phyloP scores from a whole-genome alignment of 2,329 filamentous ascomycete species.

The Ciborinia camelliae region DNA sequence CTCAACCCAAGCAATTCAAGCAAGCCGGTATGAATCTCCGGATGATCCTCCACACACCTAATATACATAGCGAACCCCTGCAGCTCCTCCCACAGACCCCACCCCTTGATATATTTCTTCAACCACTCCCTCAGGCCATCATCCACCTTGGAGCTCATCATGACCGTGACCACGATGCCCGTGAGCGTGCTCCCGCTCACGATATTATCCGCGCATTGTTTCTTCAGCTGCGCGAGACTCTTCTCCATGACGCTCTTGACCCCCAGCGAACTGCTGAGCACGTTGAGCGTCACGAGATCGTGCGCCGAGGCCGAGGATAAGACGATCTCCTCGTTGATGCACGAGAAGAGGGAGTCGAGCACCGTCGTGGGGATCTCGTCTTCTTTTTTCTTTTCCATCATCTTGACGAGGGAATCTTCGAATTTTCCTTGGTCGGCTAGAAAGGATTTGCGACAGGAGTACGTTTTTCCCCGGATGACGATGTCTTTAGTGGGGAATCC shows the following conservation, averaged over 20 bases:
- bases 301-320: conserved; percentile 22
- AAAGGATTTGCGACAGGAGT: conserved; percentile 30
- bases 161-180: conserved; percentile 24
- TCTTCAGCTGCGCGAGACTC: conserved; percentile 24
- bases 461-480: conserved; percentile 29
- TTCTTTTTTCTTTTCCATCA: conserved; percentile 31
- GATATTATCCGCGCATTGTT: conserved; percentile 13
- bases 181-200: conserved; percentile 13
- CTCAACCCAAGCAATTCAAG: conserved; percentile 23
- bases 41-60: conserved; percentile 14
- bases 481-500: conserved; percentile 32
- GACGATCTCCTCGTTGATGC: conserved; percentile 30
- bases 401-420: conserved; percentile 30
- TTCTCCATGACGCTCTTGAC: conserved; percentile 27
- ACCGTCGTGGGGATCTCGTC: conserved; percentile 28
- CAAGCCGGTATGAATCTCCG: conserved; percentile 22
- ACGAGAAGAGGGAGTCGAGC: conserved; percentile 29
- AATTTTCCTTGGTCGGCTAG: conserved; percentile 31
- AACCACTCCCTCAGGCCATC: conserved; percentile 29
- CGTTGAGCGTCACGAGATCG: conserved; percentile 32
- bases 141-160: conserved; percentile 29
- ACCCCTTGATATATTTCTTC: conserved; percentile 21
- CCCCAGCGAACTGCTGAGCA: conserved; percentile 26
- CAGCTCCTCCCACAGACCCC: conserved; percentile 1
- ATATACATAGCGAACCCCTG: not conserved